A percentile compares a stretch with the other conserved stretches of the same genome.
Evolutionary conservation across 73 alveolate genomes (phyloP).

Genomic region (Tetrahymena borealis): DNA sequence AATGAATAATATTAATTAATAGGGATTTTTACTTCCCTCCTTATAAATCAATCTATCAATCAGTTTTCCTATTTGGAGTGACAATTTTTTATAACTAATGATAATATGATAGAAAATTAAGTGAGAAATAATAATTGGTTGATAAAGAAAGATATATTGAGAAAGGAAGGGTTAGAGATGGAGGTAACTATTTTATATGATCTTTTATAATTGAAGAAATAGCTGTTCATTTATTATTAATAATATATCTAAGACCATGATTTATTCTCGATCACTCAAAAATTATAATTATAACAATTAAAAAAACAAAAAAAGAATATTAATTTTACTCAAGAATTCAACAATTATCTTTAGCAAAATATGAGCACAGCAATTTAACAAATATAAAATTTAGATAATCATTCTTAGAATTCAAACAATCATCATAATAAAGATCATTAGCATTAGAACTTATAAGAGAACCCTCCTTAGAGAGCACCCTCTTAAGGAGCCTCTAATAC

Average conservation of each 20-base stretch:
- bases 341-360: background rate
- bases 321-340: background rate
- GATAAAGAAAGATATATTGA: background rate
- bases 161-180: background rate
- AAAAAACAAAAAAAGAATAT: background rate
- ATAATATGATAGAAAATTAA: background rate
- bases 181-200: background rate
- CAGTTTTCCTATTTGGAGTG: too few species aligned
- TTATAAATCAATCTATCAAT: too few species aligned
- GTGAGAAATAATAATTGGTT: background rate
- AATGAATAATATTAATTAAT: too few species aligned
- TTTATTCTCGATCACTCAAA: background rate
- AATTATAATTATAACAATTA: background rate
- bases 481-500: background rate
- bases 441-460: background rate
- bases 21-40: too few species aligned
- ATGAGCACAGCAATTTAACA: background rate
- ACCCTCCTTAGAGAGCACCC: background rate
- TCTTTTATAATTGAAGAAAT: too few species aligned
- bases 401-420: background rate
- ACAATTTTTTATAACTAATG: too few species aligned
- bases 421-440: background rate
- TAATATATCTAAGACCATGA: background rate
- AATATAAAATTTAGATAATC: background rate
- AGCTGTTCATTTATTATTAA: background rate